These are phyloP conservation scores for Ramicandelaber brevisporus DNA, from an alignment of 192 early-diverging fungal genomes.

Conservation along the genomic window DNA sequence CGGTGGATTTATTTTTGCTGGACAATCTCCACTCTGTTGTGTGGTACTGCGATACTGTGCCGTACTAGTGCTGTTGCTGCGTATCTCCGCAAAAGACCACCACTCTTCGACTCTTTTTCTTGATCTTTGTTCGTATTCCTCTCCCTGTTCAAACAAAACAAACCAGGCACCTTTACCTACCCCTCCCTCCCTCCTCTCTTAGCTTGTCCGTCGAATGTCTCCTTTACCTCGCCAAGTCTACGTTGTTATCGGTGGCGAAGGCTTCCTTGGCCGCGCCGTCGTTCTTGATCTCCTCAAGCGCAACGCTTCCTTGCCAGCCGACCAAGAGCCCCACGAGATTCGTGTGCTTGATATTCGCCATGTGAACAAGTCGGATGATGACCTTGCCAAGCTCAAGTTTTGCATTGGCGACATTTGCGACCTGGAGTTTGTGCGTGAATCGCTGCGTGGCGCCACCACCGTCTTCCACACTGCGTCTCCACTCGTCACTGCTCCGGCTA, in stretches of 20 bases:
- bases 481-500: constrained; percentile 36
- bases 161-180: no score
- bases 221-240: constrained; percentile 7
- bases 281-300: constrained; percentile 42
- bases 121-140: no score
- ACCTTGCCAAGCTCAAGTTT: constrained; percentile 7
- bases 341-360: constrained; percentile 59
- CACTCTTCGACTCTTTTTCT: no score
- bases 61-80: no score
- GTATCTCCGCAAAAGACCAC: no score
- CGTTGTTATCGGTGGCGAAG: constrained; percentile 66
- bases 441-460: constrained; percentile 30
- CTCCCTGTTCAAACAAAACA: no score
- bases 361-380: constrained; percentile 16
- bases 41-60: no score
- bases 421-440: constrained; percentile 18
- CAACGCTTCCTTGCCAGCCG: no score
- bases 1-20: no score
- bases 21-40: no score
- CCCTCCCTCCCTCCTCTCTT: no score
- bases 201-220: no score
- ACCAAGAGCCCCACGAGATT: constrained; percentile 27
- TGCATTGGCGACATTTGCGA: constrained; percentile 34
- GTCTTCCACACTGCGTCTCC: constrained; percentile 88
- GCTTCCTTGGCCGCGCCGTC: constrained; percentile 64